Conservation (phyloP, 352 stramenopile genomes). For the Globisporangium iwayamae region DNA sequence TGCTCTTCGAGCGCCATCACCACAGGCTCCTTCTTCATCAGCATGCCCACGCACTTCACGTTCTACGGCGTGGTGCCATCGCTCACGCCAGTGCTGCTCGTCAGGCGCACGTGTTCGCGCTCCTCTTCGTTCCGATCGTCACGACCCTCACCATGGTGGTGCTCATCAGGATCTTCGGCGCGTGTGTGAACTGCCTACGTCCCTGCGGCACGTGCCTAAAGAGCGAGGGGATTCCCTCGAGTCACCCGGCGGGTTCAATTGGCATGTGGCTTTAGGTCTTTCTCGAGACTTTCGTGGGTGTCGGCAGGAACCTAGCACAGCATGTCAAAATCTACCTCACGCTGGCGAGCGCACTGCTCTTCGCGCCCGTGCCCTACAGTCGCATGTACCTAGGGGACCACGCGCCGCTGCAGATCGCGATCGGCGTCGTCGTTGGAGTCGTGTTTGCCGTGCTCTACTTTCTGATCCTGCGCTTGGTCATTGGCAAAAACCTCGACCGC, state of each 20-base stretch:
- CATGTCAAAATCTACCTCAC: slow-evolving; percentile 17
- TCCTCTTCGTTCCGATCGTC: slow-evolving; percentile 50
- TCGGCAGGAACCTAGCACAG: slow-evolving; percentile 22
- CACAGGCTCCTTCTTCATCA: slow-evolving; percentile 54
- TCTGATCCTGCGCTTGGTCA: slow-evolving; percentile 31
- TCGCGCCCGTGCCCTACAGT: slow-evolving; percentile 52
- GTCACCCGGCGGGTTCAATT: slow-evolving; percentile 50
- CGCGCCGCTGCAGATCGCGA: slow-evolving; percentile 40
- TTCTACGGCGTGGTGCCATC: slow-evolving; percentile 62
- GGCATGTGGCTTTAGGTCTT: slow-evolving; percentile 46
- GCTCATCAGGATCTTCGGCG: slow-evolving; percentile 37
- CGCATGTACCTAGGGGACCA: slow-evolving; percentile 61
- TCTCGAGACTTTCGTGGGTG: slow-evolving; percentile 37
- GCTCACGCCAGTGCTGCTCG: slow-evolving; percentile 33
- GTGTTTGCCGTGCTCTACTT: slow-evolving; percentile 45
- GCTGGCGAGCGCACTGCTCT: slow-evolving; percentile 22
- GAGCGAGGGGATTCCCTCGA: slow-evolving; percentile 49
- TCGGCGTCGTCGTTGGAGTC: slow-evolving; percentile 35
- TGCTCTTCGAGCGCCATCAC: slow-evolving; percentile 43
- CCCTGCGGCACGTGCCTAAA: slow-evolving; percentile 46
- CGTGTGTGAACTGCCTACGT: slow-evolving; percentile 41
- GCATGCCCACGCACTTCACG: slow-evolving; percentile 26
- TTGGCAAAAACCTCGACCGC: slow-evolving; percentile 19
- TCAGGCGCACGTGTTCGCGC: slow-evolving; percentile 38
- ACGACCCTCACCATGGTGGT: slow-evolving; percentile 34